Base-by-base conservation (phyloP, 2,329 filamentous ascomycete species). In the Pyricularia grisea region DNA sequence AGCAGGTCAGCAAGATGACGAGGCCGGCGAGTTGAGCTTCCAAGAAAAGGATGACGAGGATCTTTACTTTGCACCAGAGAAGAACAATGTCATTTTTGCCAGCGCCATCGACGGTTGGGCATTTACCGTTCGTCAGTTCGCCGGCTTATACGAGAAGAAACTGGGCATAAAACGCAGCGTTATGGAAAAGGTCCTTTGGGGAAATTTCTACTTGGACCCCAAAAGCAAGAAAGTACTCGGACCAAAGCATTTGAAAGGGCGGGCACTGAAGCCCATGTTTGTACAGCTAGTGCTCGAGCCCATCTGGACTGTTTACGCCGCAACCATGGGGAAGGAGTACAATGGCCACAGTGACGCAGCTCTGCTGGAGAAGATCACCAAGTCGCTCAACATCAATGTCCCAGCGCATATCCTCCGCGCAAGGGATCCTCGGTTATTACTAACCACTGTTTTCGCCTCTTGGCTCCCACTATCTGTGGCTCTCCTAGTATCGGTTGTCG, bases 91-190 rank as follows among this genome's bases (percentile, higher is more conserved):
- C 78, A 98, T 99, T 72, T 99, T 99, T 78, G 93, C 93, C 81
- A 98, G 94, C 77, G 95, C 95, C 70, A 91, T 97, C 69, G 95
- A 99, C 76, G 95, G 95, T n/a, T 99, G 95, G 95, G 95, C 95
- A 2, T 99, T 99, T 75, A 99, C 95, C 0, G 90, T 97, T 67
- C 88, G 93, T 67, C 95, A 99, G 75, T 99, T 99, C 77, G 94
- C 95, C 23, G 88, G 88, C 55, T 82, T 98, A 31, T 99, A 98
- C 76, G 94, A 98, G 80, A 97, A 94, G 83, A 99, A 99, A 78
- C 86, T 99, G 7, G 94, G 95, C 17, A 96, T 98, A 79, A 98
- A 97, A 80, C 87, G 94, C 65, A 88, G 88, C 30, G 81, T 92
- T 0, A 86, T 99, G 76, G 94, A 99, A 79, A 97, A 95, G 77